phyloP scores from a whole-genome alignment of 192 early-diverging fungal genomes.

The Entophlyctis luteolus region DNA sequence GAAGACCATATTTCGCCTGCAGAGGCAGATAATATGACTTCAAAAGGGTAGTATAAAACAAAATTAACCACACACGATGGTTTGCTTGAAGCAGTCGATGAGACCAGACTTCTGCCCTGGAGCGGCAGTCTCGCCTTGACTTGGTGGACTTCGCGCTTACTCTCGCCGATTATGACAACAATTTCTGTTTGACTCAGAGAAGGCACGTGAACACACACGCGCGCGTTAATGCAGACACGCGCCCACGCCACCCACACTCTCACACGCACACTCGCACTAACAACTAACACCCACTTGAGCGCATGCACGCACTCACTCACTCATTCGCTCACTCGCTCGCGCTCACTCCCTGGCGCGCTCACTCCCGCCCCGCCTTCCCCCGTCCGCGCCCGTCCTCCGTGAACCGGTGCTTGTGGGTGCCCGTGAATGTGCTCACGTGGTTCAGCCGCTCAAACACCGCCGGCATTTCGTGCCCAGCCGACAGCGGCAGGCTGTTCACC shows the following conservation, averaged over 20 bases:
- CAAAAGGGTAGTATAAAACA: no score
- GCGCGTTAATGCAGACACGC: no score
- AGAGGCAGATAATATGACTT: background rate
- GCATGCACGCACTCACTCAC: no score
- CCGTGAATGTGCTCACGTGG: slow-evolving; percentile 10
- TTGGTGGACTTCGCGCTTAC: slow-evolving; percentile 34
- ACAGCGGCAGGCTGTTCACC: background rate
- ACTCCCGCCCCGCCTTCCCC: no score
- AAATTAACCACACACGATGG: slow-evolving; percentile 49
- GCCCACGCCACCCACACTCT: no score
- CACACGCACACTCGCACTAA: no score
- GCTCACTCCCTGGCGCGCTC: no score
- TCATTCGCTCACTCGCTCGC: no score
- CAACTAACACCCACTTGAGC: no score
- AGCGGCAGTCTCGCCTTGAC: slow-evolving; percentile 62
- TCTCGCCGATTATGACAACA: slow-evolving; percentile 16
- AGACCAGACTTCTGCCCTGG: slow-evolving; percentile 76
- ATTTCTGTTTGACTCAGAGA: no score
- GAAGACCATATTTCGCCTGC: slow-evolving; percentile 76
- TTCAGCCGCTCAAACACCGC: slow-evolving; percentile 24
- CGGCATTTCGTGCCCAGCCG: background rate
- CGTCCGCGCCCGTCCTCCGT: slow-evolving; percentile 46
- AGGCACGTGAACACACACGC: no score
- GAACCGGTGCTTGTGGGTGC: slow-evolving; percentile 38
- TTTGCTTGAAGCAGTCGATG: slow-evolving; percentile 87